A percentile compares a stretch with the other conserved stretches of the same genome.
phyloP scores from a whole-genome alignment of 148 eudicot species.

The Vaccinium myrtillus region DNA sequence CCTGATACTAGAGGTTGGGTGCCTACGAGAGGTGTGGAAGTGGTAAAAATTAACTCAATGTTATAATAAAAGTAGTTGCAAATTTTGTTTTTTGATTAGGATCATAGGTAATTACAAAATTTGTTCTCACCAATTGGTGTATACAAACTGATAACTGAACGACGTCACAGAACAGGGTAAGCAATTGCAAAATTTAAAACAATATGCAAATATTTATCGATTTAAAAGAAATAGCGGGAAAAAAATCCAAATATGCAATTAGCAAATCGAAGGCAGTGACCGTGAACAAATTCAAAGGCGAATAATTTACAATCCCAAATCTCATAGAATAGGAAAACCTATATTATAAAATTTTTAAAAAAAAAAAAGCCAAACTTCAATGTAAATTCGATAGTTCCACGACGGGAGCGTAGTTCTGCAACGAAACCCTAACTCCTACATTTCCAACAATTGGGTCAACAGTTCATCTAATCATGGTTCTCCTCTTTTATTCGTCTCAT shows the following conservation, averaged over 20 bases:
- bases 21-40: not conserved
- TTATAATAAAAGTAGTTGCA: not conserved
- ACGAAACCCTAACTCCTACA: not conserved
- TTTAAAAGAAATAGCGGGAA: too few relatives aligned
- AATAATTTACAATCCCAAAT: not conserved
- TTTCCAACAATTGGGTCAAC: not conserved
- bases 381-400: not conserved
- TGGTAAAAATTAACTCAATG: too few relatives aligned
- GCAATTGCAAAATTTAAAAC: not conserved
- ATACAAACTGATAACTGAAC: not conserved
- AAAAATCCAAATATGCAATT: not conserved
- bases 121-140: not conserved
- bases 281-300: not conserved
- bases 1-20: not conserved
- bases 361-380: not conserved
- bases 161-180: not conserved
- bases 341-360: not conserved
- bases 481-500: not conserved
- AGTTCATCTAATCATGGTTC: not conserved
- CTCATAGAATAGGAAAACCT: not conserved
- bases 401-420: too few relatives aligned
- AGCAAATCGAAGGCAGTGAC: not conserved
- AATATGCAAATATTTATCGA: not conserved
- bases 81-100: not conserved
- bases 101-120: not conserved